These are phyloP conservation scores for Chalaropsis thielavioides DNA, from an alignment of 2,329 filamentous ascomycete species.

Conservation along the genomic window DNA sequence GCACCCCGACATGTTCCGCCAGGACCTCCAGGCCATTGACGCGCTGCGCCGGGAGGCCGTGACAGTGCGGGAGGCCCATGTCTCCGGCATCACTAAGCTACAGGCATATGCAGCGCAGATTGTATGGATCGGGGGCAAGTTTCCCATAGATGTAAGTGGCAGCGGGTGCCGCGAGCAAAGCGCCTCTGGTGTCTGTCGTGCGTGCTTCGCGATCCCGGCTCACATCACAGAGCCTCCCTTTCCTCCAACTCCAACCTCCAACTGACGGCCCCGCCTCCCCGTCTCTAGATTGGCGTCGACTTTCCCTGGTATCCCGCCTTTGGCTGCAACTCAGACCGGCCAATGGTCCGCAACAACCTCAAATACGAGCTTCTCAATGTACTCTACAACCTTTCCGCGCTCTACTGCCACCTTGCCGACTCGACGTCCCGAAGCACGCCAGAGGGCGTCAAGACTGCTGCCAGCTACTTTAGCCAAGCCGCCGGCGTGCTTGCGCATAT, in stretches of 20 bases:
- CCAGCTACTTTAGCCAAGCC: conserved; percentile 76
- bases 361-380: conserved; percentile 82
- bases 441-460: conserved; percentile 75
- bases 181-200: too few species aligned
- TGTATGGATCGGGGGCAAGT: conserved; percentile 86
- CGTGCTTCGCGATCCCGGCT: not conserved
- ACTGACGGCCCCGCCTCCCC: not conserved
- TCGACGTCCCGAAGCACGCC: conserved; percentile 61
- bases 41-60: conserved; percentile 71
- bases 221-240: not conserved
- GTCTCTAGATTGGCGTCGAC: conserved; percentile 65
- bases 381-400: conserved; percentile 79
- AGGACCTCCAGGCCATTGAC: conserved; percentile 76
- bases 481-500: conserved; percentile 74
- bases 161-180: not conserved
- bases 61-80: conserved; percentile 74
- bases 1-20: conserved; percentile 88
- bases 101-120: conserved; percentile 84
- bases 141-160: conserved; percentile 68
- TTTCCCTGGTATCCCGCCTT: conserved; percentile 94
- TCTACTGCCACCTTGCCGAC: conserved; percentile 85
- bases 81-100: conserved; percentile 75
- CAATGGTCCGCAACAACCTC: conserved; percentile 50
- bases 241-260: not conserved
- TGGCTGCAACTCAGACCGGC: conserved; percentile 72